A percentile compares a stretch with the other conserved stretches of the same genome.
Evolutionary conservation across 169 alveolate species (phyloP).

Genomic region (Plasmodium cynomolgi): DNA sequence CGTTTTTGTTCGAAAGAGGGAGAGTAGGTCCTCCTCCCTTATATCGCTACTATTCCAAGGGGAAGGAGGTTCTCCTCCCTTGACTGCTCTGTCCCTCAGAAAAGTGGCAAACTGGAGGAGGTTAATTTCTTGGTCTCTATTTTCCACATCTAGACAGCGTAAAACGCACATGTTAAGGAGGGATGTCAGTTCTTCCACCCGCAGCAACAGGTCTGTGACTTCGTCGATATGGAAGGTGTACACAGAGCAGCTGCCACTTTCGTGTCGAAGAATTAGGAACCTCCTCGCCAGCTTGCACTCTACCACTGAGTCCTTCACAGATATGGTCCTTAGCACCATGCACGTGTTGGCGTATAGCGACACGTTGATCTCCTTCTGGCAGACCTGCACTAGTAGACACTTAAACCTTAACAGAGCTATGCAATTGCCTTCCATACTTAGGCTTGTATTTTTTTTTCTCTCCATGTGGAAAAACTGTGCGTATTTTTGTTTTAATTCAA

Average conservation of each 20-base stretch:
- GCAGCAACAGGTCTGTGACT: background rate
- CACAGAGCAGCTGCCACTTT: slow-evolving; percentile 6
- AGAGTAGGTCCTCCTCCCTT: background rate
- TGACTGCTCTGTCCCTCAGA: background rate
- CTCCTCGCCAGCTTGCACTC: background rate
- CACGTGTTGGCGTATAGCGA: slow-evolving; percentile 21
- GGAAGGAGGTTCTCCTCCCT: background rate
- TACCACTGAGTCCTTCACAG: background rate
- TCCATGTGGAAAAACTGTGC: background rate
- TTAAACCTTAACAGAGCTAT: slow-evolving; percentile 6
- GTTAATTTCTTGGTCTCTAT: background rate
- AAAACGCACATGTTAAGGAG: slow-evolving; percentile 14
- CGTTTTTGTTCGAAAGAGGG: background rate
- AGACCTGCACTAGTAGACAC: slow-evolving; percentile 11
- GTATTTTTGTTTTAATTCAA: background rate
- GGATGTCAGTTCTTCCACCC: background rate
- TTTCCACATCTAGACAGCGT: slow-evolving; percentile 5
- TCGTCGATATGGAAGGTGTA: background rate
- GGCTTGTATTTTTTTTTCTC: background rate
- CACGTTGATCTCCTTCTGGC: slow-evolving; percentile 25
- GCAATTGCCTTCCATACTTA: slow-evolving; percentile 7
- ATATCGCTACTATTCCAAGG: background rate
- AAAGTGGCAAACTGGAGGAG: background rate
- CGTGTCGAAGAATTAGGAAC: slow-evolving; percentile 14
- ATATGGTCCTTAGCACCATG: background rate